Conservation (phyloP, 2,329 filamentous ascomycete genomes). For the Zymoseptoria ardabiliae region DNA sequence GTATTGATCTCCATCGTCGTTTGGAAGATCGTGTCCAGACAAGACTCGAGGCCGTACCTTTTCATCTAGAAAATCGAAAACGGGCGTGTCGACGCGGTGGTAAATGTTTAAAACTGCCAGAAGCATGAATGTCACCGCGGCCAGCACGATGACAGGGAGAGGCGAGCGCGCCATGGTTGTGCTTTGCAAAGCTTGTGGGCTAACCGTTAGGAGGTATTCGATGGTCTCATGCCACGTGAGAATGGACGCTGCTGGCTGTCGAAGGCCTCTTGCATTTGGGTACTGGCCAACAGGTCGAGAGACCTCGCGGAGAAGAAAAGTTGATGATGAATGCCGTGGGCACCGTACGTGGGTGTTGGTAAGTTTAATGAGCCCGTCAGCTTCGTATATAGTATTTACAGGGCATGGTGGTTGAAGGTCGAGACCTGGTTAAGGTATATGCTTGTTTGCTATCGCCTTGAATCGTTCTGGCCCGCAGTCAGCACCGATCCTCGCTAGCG, state of each 20-base stretch:
- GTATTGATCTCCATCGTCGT: conserved; percentile 36
- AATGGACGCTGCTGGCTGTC: no score
- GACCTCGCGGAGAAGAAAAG: background rate
- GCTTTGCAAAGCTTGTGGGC: conserved; percentile 34
- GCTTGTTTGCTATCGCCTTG: background rate
- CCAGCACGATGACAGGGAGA: conserved; percentile 10
- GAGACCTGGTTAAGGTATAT: background rate
- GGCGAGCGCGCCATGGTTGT: conserved; percentile 15
- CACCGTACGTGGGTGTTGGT: background rate
- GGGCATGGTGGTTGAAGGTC: background rate
- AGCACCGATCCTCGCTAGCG: background rate
- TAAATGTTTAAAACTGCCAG: conserved; percentile 13
- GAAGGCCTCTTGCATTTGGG: background rate
- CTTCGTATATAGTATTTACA: background rate
- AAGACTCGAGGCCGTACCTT: background rate
- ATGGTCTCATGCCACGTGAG: background rate
- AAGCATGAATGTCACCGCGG: conserved; percentile 12
- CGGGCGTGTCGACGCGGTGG: conserved; percentile 12
- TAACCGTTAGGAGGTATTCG: conserved; percentile 32
- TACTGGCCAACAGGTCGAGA: background rate
- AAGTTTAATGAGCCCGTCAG: background rate
- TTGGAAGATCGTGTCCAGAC: background rate
- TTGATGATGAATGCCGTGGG: background rate
- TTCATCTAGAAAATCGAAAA: conserved; percentile 8
- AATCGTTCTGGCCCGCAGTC: no score